Base-by-base conservation (phyloP, 163 green algal species). In the Prototheca stagnorum region DNA sequence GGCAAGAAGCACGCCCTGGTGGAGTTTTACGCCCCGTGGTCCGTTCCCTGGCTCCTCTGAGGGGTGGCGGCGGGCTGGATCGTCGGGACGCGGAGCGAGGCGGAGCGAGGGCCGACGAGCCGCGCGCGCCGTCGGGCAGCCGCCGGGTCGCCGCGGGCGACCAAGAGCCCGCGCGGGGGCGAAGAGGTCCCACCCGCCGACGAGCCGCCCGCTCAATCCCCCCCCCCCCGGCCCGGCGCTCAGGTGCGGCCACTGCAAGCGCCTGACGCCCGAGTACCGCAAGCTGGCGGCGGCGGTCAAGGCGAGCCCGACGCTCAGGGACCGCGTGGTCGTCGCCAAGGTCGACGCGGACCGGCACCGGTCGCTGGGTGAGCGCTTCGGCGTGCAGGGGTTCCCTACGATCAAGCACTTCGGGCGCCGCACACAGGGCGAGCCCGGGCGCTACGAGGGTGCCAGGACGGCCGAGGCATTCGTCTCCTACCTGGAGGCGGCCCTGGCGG, bases 181-280 rank as follows among this genome's bases (percentile, higher is more conserved):
- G n/a, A n/a, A n/a, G n/a, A n/a, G n/a, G n/a, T n/a, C n/a, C n/a
- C n/a, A n/a, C n/a, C n/a, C n/a, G n/a, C n/a, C n/a, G n/a, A n/a
- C n/a, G n/a, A n/a, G 31, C 31, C 31, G 31, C 31, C 9, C 9
- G 31, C 31, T 37, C 12, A 12, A 37, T 37, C 31, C 31, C 31
- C 9, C 9, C 11, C 31, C 31, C 12, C 11, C 31, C 12, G 9
- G 11, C 31, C 11, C 31, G 27, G 27, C 5, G 1, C 22, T 23
- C n/a, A 59, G 64, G 65, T 79, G 75, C 47, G 76, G 76, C 2
- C 76, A 85, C 70, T 85, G 76, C 68, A 85, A 86, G 68, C 45
- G 44, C 29, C 44, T 84, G 52, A 41, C 35, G 4, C 68, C 68
- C 16, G 70, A 79, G 60, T 80, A 65, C 50, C 67, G 72, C 44